Evolutionary conservation across 441 rosid genomes (phyloP).

Genomic region (Capsella rubella): DNA sequence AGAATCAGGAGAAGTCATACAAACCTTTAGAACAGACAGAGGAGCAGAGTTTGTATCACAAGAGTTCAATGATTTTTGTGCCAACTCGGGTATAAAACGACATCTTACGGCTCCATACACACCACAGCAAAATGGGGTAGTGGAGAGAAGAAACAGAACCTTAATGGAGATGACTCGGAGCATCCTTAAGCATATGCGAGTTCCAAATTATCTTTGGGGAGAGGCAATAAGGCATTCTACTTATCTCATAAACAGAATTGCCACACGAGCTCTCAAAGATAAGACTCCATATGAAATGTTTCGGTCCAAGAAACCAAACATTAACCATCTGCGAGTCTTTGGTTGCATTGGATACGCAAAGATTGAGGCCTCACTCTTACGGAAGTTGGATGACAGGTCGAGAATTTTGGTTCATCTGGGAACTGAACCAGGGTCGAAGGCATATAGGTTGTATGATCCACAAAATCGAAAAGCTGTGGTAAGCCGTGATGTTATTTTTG

Average conservation of each 20-base stretch:
- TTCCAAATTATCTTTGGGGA: too few species aligned
- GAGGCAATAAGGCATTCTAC: too few species aligned
- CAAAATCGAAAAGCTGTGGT: background rate
- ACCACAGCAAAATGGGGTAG: background rate
- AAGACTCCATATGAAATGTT: too few species aligned
- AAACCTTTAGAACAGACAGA: background rate
- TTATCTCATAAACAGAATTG: too few species aligned
- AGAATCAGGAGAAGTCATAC: accelerated
- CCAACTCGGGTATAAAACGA: accelerated
- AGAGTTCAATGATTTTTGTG: background rate
- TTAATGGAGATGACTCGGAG: background rate
- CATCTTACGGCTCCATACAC: background rate
- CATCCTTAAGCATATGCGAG: background rate
- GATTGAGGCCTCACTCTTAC: background rate
- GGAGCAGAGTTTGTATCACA: background rate
- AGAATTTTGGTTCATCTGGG: background rate
- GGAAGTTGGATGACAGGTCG: background rate
- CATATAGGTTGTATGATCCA: background rate
- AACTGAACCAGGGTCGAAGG: background rate
- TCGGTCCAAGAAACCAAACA: too few species aligned
- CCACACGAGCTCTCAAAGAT: too few species aligned
- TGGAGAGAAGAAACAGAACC: background rate
- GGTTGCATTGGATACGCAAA: background rate
- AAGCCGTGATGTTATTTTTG: background rate
- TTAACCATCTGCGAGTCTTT: background rate